Evolutionary conservation across 768 basidiomycete genomes (phyloP).

Genomic region (Tricholoma terreum): DNA sequence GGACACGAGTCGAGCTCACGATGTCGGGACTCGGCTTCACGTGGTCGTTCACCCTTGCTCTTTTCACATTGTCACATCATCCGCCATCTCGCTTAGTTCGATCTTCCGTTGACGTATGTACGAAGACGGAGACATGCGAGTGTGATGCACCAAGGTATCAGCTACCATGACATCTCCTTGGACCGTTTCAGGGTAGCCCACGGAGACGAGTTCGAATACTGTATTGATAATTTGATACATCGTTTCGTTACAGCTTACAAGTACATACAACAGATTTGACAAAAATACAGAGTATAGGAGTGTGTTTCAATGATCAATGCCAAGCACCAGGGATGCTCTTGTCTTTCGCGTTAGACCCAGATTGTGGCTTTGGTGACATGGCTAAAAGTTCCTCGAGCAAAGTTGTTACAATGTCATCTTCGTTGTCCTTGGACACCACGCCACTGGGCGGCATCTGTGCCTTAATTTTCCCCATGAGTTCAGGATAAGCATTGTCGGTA

Average conservation of each 20-base stretch:
- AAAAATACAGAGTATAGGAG: neutral
- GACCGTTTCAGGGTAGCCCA: no score
- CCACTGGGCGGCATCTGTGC: slow-evolving; percentile 44
- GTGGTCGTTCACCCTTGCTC: neutral
- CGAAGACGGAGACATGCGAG: no score
- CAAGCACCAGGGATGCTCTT: slow-evolving; percentile 45
- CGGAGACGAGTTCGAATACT: no score
- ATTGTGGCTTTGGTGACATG: slow-evolving; percentile 34
- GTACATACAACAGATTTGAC: neutral
- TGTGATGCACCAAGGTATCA: no score
- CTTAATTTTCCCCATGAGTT: slow-evolving; percentile 47
- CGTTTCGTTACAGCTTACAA: neutral
- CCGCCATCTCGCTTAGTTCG: neutral
- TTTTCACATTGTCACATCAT: slow-evolving; percentile 4
- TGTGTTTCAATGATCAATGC: slow-evolving; percentile 25
- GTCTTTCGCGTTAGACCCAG: slow-evolving; percentile 32
- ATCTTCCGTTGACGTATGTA: neutral
- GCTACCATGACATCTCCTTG: no score
- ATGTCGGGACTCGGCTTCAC: neutral
- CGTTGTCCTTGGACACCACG: slow-evolving; percentile 47
- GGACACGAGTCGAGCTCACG: neutral
- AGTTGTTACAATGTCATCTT: slow-evolving; percentile 65
- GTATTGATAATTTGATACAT: no score
- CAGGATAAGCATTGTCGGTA: slow-evolving; percentile 53
- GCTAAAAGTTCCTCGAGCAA: slow-evolving; percentile 58